Base-by-base conservation (phyloP, 345 rosid species). In the Gossypium australe region DNA sequence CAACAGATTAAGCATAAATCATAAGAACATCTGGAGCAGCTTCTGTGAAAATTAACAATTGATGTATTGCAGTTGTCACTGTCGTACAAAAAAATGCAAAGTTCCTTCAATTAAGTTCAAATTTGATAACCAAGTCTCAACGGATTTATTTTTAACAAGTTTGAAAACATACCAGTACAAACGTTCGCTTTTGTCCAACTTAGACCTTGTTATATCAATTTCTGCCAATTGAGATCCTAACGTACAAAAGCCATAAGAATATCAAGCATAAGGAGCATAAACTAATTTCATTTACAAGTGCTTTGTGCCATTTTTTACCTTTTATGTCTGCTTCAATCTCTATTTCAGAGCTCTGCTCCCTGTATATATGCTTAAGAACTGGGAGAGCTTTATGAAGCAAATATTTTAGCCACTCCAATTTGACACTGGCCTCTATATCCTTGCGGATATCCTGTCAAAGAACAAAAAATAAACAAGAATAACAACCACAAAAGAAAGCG, bases 1-100 rank as follows among this genome's bases (percentile, higher is more conserved):
- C 88, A 88, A 48, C 91, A 88, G 57, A 85, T 77, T 29, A 86
- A 83, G 70, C 91, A 88, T 24, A 88, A 81, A 80, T 88, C 89
- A 81, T 83, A 88, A 45, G 81, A 75, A 82, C 91, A 87, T 55
- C 71, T 73, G 58, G 84, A 71, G 76, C 89, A 86, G 80, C 83
- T 86, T 77, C 89, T 70, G 49, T 86, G 85, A 77, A 81, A 83
- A 76, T 81, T 78, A 68, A 88, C 84, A 63, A 86, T 84, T 45
- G 89, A 84, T 11, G 90, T 85, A 48, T 48, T 85, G 81, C 90
- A 87, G 68, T 83, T 85, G 76, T 87, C 86, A 79, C 90, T 87
- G 86, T 77, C 60, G 13, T 68, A 80, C 48, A 68, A 78, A 34
- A 45, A 72, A 7, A 67, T 45, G 45, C 27, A 44, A 41, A 17